A percentile compares a stretch with the other conserved stretches of the same genome.
phyloP scores from a whole-genome alignment of 768 basidiomycete species.

The Leucocoprinus sp. region DNA sequence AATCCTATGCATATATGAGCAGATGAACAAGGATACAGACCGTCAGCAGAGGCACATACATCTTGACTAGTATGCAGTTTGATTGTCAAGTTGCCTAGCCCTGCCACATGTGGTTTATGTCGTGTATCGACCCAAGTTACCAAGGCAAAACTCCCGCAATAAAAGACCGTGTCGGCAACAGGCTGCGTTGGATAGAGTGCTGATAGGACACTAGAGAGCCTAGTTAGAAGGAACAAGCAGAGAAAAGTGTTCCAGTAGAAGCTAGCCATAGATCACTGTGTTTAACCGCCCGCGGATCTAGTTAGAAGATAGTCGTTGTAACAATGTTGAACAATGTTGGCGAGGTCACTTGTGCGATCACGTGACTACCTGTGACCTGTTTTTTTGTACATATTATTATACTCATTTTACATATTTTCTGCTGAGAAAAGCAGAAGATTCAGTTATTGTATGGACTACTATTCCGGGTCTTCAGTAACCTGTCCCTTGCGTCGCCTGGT shows the following conservation, averaged over 20 bases:
- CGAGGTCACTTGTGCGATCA: neutral
- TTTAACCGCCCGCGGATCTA: neutral
- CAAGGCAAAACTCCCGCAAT: slow-evolving; percentile 31
- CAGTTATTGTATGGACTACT: too few relatives aligned
- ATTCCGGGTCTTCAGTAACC: too few relatives aligned
- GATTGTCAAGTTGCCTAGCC: slow-evolving; percentile 36
- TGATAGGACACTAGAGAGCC: slow-evolving; percentile 16
- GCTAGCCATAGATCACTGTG: slow-evolving; percentile 2
- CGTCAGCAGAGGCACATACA: slow-evolving; percentile 22
- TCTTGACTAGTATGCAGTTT: slow-evolving; percentile 36
- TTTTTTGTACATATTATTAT: too few relatives aligned
- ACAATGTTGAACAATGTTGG: too few relatives aligned
- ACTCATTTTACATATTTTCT: too few relatives aligned
- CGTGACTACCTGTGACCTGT: neutral
- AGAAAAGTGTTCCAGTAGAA: slow-evolving; percentile 16
- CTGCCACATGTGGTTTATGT: slow-evolving; percentile 27
- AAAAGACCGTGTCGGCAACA: slow-evolving; percentile 33
- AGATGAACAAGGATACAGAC: neutral
- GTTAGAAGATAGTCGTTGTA: slow-evolving; percentile 1
- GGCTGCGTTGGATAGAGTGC: slow-evolving; percentile 47
- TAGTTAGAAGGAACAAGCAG: neutral
- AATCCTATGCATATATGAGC: slow-evolving; percentile 7
- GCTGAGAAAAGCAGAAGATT: too few relatives aligned
- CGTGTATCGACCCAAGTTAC: slow-evolving; percentile 47
- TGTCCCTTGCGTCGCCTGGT: too few relatives aligned